Evolutionary conservation across 1,284 basidiomycete genomes (phyloP), one percentile per base, ranked within the genome.

Genomic region (Rhizoctonia solani): DNA sequence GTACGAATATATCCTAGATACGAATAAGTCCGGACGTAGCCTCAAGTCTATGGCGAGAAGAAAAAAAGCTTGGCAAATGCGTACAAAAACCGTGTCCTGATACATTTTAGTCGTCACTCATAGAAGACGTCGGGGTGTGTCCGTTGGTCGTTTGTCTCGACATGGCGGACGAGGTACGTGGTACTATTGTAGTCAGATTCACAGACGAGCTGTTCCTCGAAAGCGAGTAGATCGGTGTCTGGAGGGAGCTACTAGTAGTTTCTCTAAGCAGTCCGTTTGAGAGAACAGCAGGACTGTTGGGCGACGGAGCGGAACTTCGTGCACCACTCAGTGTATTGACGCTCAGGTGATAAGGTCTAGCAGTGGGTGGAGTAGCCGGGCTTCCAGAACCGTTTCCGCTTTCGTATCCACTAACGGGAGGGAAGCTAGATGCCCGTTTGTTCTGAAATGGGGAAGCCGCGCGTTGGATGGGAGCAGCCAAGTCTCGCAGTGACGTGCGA

Each of bases 131-230:
- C 9, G 61, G 61, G 5, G 61, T 66, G 39, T 66, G 61, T 11
- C 61, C 61, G n/a, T 30, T 32, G 29, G 39, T 66, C 8, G 50
- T 42, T 19, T 53, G 61, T 21, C 50, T 37, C 9, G 61, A 66
- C 50, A 66, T 67, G n/a, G 54, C 66, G 39, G 61, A 53, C 3
- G 69, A 50, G n/a, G 32, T 63, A 32, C 69, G 52, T 5, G 71
- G 70, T 6, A 72, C 55, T 27, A 68, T 68, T 19, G 67, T 69
- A 9, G 70, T 71, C 65, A 72, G 54, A 54, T 72, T 72, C 14
- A 72, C 69, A 16, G 68, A 66, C 14, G 71, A 72, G 9, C 69
- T 68, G 37, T 72, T 72, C 19, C 71, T 47, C 21, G 71, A 72
- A 14, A 67, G 55, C n/a, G 68, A 69, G 32, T 54, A 65, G 27